Percentiles rank a stretch among this genome's conserved stretches.
Evolutionary conservation across 345 rosid species (phyloP).

Genomic region (Populus pruinosa): DNA sequence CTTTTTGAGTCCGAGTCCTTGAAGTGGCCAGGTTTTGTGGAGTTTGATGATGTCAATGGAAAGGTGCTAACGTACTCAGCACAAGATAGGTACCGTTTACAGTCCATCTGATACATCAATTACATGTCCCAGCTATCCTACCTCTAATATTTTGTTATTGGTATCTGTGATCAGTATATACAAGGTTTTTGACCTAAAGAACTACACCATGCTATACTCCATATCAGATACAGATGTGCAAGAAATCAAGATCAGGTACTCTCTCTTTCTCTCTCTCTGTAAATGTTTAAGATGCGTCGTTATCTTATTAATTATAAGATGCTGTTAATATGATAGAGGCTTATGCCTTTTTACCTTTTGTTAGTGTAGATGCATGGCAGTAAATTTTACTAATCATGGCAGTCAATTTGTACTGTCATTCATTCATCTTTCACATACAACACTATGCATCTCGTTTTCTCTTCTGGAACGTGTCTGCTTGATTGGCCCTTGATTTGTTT

Average conservation of each 20-base stretch:
- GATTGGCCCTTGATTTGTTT: background rate
- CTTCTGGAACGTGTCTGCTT: background rate
- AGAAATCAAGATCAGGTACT: slow-evolving; percentile 94
- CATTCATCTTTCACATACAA: background rate
- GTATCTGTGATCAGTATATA: slow-evolving; percentile 54
- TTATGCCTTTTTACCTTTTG: background rate
- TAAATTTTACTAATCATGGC: background rate
- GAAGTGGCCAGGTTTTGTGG: slow-evolving; percentile 99
- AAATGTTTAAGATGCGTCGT: background rate
- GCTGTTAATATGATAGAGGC: background rate
- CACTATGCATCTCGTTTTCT: background rate
- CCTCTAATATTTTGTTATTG: slow-evolving; percentile 13
- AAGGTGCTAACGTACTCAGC: slow-evolving; percentile 95
- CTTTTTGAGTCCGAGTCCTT: slow-evolving; percentile 94
- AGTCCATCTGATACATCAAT: slow-evolving; percentile 6
- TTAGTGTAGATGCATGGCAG: background rate
- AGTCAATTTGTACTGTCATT: background rate
- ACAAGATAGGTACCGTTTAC: slow-evolving; percentile 61
- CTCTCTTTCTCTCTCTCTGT: slow-evolving; percentile 9
- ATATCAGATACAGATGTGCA: slow-evolving; percentile 85
- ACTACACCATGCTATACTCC: slow-evolving; percentile 87
- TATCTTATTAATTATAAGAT: background rate
- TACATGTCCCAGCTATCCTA: slow-evolving; percentile 11
- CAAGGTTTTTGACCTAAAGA: slow-evolving; percentile 95
- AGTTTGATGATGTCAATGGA: slow-evolving; percentile 98